A percentile compares a stretch with the other conserved stretches of the same genome.
Evolutionary conservation across 306 rosid species (phyloP).

Genomic region (Pyrus bretschneideri): DNA sequence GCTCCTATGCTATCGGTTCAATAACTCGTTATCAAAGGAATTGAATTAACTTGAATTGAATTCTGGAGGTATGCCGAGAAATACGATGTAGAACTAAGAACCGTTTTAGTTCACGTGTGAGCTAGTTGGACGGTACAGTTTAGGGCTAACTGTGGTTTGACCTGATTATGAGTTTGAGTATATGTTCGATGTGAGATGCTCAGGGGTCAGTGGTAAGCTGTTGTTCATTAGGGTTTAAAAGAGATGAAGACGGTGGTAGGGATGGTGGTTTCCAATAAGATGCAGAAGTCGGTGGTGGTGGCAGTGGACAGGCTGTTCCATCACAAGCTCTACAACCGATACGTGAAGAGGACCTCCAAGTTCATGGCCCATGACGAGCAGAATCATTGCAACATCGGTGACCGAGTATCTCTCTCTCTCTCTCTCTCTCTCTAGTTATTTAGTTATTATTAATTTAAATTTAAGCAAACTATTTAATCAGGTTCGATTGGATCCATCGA

Average conservation of each 20-base stretch:
- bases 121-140: neutral
- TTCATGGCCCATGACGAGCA: constrained; percentile 90
- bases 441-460: neutral
- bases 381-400: constrained; percentile 68
- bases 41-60: neutral
- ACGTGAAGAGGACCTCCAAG: constrained; percentile 80
- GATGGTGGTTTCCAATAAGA: constrained; percentile 87
- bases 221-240: neutral
- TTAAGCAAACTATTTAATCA: constrained; percentile 17
- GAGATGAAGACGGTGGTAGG: constrained; percentile 86
- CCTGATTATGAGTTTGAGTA: neutral
- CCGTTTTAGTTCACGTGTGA: neutral
- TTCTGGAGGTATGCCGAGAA: neutral
- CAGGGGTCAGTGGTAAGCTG: neutral
- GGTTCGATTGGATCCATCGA: constrained; percentile 72
- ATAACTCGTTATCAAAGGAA: neutral
- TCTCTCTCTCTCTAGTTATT: neutral
- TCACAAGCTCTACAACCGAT: constrained; percentile 65
- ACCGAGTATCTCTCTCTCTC: constrained; percentile 30
- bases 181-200: neutral
- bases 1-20: neutral
- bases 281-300: constrained; percentile 96
- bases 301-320: constrained; percentile 77
- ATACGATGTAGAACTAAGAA: neutral
- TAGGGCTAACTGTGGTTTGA: neutral